These are phyloP conservation scores for Amauroascus verrucosus DNA, from an alignment of 2,329 filamentous ascomycete genomes.

Conservation along the genomic window DNA sequence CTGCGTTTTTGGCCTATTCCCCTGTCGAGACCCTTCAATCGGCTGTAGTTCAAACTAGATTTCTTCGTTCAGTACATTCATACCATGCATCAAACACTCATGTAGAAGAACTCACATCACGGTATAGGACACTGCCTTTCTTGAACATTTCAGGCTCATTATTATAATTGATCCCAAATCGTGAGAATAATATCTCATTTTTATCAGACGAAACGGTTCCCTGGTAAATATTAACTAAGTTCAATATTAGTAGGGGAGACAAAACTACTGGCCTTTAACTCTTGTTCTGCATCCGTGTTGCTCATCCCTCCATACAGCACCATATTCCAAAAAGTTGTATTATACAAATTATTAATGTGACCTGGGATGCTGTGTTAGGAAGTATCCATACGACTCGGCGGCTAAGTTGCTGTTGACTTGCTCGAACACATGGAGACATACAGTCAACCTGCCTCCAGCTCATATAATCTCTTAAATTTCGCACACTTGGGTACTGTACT, in stretches of 20 bases:
- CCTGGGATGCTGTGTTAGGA: conserved; percentile 39
- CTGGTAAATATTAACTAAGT: conserved; percentile 32
- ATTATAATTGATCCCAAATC: conserved; percentile 93
- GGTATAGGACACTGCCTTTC: conserved; percentile 84
- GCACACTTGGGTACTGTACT: conserved; percentile 73
- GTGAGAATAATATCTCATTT: conserved; percentile 86
- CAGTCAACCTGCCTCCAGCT: conserved; percentile 96
- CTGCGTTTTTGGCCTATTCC: conserved; percentile 8
- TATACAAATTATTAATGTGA: conserved; percentile 98
- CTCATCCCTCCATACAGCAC: conserved; percentile 68
- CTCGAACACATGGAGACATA: conserved; percentile 36
- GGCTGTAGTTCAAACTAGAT: conserved; percentile 61
- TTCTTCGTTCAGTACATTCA: neutral
- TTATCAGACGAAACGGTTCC: conserved; percentile 80
- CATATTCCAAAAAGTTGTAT: conserved; percentile 90
- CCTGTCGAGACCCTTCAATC: conserved; percentile 26
- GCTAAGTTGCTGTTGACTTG: neutral
- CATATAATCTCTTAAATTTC: conserved; percentile 85
- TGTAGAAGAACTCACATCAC: conserved; percentile 44
- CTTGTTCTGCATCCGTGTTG: conserved; percentile 67
- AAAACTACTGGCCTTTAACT: conserved; percentile 51
- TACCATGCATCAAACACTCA: neutral
- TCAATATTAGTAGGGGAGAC: conserved; percentile 1
- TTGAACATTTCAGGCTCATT: conserved; percentile 86
- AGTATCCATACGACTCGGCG: neutral